Conservation (phyloP, 495 filamentous ascomycete genomes). For the Penicillium waksmanii region DNA sequence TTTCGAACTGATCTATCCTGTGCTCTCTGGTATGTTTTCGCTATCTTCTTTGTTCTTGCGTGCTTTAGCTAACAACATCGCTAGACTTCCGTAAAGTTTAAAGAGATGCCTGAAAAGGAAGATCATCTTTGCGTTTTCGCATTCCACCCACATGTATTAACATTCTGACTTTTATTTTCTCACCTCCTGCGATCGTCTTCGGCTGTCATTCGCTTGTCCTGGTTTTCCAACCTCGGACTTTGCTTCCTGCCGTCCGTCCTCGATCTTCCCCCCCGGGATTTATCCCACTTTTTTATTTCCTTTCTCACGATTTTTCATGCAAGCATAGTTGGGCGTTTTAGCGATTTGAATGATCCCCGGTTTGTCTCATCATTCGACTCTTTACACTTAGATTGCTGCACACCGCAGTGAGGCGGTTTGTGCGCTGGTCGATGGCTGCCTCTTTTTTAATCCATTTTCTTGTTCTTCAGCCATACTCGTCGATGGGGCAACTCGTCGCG, state of each 20-base stretch:
- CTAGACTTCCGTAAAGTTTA: constrained; percentile 71
- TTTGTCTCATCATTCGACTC: constrained; percentile 29
- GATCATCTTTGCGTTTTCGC: constrained; percentile 37
- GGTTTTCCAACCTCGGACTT: neutral
- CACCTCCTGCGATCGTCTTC: constrained; percentile 32
- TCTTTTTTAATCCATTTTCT: constrained; percentile 40
- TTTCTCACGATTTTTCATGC: constrained; percentile 44
- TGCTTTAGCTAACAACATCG: constrained; percentile 29
- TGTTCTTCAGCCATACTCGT: constrained; percentile 21
- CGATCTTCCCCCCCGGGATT: neutral
- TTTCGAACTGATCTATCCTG: constrained; percentile 98
- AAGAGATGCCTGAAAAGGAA: constrained; percentile 32
- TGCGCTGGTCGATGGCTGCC: constrained; percentile 66
- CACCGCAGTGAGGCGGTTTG: constrained; percentile 54
- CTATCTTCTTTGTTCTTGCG: neutral
- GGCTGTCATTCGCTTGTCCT: neutral
- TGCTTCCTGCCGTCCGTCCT: neutral
- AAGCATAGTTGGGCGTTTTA: constrained; percentile 57
- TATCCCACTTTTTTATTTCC: neutral
- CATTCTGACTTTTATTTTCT: constrained; percentile 47
- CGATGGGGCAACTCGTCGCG: constrained; percentile 20
- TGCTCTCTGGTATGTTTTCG: constrained; percentile 75
- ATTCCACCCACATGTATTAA: constrained; percentile 59
- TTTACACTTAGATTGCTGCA: constrained; percentile 59
- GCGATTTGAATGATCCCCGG: constrained; percentile 45